Base-by-base conservation (phyloP, 805 yeast genomes). In the Candida maesae region DNA sequence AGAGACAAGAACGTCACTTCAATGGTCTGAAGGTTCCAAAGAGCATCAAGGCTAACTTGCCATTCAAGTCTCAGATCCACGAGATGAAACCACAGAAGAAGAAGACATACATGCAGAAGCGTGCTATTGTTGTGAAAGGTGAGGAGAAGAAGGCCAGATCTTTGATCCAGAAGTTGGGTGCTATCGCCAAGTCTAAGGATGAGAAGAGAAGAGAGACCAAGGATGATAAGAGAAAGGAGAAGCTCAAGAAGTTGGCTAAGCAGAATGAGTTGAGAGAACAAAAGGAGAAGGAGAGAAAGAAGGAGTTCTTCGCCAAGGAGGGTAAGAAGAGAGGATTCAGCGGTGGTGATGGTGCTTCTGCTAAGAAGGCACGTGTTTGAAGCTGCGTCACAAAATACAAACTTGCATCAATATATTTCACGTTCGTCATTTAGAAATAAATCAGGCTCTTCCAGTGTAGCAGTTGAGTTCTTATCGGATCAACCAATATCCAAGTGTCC, bases 61-160 rank as follows among this genome's bases (percentile, higher is more conserved):
- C 99, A 28, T 93, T 86, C 71, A 84, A 84, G 58, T 87, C 97
- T 11, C 98, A 93, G 70, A 77, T 90, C 35, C 84, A 81, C 51
- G 77, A 78, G 55, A 84, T 87, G 93, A 84, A 82, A 62, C 95
- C 96, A 20, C 93, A 85, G 64, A 80, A 76, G 70, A 82, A 84
- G 64, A 73, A 77, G 56, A 81, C 96, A 0, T 93, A 91, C 59
- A 61, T 84, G 77, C 76, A 73, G 42, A 93, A 89, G 70, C 79
- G 99, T 58, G 99, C 99, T 1, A 97, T 93, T 39, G 93, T 93
- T 6, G 66, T 90, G 29, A 85, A 81, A 31, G 96, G 95, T 13
- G 96, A 87, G 38, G 98, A 91, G 65, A 88, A 87, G 81, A 85
- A 87, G 68, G 90, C 95, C 24, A 76, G 97, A 53, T 82, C 88